Conservation (phyloP, 192 early-diverging fungal species). For the Blastocladiella britannica region DNA sequence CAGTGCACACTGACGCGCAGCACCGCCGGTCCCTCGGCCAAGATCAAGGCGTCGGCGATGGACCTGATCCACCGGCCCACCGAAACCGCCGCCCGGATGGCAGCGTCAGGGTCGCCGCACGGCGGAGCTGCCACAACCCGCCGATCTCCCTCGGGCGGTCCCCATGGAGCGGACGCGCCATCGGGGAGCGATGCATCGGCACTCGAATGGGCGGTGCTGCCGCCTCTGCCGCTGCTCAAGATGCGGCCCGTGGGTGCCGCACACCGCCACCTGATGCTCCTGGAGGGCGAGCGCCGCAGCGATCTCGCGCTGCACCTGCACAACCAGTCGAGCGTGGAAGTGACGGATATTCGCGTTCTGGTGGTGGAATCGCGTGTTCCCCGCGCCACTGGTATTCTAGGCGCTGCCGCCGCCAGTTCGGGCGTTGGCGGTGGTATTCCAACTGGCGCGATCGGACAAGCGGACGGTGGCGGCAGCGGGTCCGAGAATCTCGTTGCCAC, state of each 20-base stretch:
- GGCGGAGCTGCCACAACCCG: no score
- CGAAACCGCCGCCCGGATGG: neutral
- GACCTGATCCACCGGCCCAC: neutral
- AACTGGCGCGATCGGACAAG: no score
- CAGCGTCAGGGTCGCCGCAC: no score
- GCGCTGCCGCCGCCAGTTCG: no score
- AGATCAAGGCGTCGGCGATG: neutral
- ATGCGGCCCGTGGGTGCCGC: neutral
- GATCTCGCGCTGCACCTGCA: neutral
- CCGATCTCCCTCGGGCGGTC: no score
- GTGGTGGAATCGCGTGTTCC: neutral
- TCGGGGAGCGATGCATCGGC: no score
- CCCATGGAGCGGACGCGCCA: no score
- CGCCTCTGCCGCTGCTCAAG: neutral
- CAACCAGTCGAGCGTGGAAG: neutral
- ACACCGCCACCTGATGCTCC: neutral
- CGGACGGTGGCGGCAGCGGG: no score
- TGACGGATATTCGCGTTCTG: neutral
- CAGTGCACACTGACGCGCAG: neutral
- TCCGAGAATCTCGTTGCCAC: no score
- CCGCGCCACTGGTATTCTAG: no score
- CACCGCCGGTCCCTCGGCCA: neutral
- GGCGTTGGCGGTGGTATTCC: no score
- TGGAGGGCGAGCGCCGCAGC: neutral
- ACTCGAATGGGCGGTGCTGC: neutral